A percentile compares a stretch with the other conserved stretches of the same genome.
These are phyloP conservation scores for Claviceps arundinis DNA, from an alignment of 2,329 filamentous ascomycete genomes.

Conservation along the genomic window DNA sequence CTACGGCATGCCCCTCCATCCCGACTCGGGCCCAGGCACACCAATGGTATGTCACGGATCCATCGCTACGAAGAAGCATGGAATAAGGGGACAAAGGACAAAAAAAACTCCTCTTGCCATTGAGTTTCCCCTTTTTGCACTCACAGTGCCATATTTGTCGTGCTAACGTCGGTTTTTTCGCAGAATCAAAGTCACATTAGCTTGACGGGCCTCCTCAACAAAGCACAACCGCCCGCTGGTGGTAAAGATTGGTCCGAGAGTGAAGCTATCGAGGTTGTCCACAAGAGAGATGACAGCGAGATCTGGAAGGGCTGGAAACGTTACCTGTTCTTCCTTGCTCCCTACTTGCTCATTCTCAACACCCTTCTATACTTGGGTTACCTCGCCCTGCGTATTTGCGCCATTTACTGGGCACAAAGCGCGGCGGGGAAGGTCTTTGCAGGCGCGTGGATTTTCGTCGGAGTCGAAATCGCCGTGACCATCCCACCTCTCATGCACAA, in stretches of 20 bases:
- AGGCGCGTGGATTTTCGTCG: constrained; percentile 44
- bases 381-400: constrained; percentile 36
- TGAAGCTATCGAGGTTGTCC: constrained; percentile 24
- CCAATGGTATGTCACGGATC: constrained; percentile 7
- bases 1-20: constrained; percentile 6
- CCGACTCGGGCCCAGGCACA: constrained; percentile 7
- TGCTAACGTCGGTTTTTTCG: background rate
- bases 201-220: constrained; percentile 25
- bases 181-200: constrained; percentile 31
- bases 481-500: constrained; percentile 44
- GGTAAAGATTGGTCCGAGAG: constrained; percentile 20
- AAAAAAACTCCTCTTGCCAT: rapidly evolving
- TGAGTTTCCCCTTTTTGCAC: too few relatives aligned
- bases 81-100: too few relatives aligned
- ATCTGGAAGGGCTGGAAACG: constrained; percentile 32
- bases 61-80: too few relatives aligned
- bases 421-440: constrained; percentile 25
- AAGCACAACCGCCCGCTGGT: constrained; percentile 15
- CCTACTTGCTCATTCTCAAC: constrained; percentile 26
- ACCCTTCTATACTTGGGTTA: constrained; percentile 33
- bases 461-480: constrained; percentile 37
- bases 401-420: constrained; percentile 37
- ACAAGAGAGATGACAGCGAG: constrained; percentile 29
- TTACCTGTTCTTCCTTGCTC: constrained; percentile 24
- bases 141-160: background rate